Percentiles rank a stretch among this genome's conserved stretches.
phyloP scores from a whole-genome alignment of 805 yeast genomes.

The Hanseniaspora opuntiae region DNA sequence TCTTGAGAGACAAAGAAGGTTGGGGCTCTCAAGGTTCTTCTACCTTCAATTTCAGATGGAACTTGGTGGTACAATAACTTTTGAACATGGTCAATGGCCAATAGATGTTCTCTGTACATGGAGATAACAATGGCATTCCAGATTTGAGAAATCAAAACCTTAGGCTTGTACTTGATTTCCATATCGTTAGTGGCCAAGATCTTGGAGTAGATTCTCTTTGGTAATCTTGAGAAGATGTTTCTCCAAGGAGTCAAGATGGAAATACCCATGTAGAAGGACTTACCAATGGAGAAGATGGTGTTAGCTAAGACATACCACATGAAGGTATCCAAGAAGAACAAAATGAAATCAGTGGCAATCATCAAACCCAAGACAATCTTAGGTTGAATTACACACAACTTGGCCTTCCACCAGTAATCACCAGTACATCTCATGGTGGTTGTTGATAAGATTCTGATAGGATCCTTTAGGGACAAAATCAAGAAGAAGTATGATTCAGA shows the following conservation, averaged over 20 bases:
- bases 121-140: slow-evolving; percentile 99
- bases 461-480: slow-evolving; percentile 81
- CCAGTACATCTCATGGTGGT: slow-evolving; percentile 89
- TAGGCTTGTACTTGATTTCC: slow-evolving; percentile 98
- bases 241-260: slow-evolving; percentile 99
- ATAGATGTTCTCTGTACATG: slow-evolving; percentile 97
- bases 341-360: slow-evolving; percentile 80
- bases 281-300: slow-evolving; percentile 90
- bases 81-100: slow-evolving; percentile 97
- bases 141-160: slow-evolving; percentile 92
- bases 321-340: slow-evolving; percentile 97
- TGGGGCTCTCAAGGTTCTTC: slow-evolving; percentile 96
- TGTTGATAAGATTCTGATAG: slow-evolving; percentile 75
- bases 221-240: slow-evolving; percentile 92
- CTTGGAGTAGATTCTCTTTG: slow-evolving; percentile 97
- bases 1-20: slow-evolving; percentile 97
- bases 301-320: slow-evolving; percentile 96
- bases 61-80: slow-evolving; percentile 95
- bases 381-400: slow-evolving; percentile 73
- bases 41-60: slow-evolving; percentile 95
- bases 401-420: slow-evolving; percentile 73
- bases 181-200: slow-evolving; percentile 94
- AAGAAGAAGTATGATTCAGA: slow-evolving; percentile 86
- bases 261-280: slow-evolving; percentile 97
- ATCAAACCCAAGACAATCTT: slow-evolving; percentile 82